Evolutionary conservation across 306 rosid species (phyloP).

Genomic region (Trifolium dubium): DNA sequence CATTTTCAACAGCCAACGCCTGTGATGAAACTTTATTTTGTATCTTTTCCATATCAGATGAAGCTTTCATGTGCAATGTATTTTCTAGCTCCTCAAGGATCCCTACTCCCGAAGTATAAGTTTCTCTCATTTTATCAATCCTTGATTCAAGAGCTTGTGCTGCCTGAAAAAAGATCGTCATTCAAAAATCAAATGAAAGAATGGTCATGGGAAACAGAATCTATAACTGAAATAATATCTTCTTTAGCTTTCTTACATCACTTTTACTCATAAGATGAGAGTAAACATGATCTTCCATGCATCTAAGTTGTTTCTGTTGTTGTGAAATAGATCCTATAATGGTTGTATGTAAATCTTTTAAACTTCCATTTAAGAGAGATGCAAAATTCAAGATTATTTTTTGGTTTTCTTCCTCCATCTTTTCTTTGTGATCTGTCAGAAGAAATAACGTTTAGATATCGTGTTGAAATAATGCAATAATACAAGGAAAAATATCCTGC

Average conservation of each 20-base stretch:
- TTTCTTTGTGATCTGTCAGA: constrained; percentile 70
- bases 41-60: constrained; percentile 72
- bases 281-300: constrained; percentile 74
- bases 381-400: constrained; percentile 65
- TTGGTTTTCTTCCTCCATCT: constrained; percentile 72
- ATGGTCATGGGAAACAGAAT: constrained; percentile 24
- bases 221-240: constrained; percentile 5
- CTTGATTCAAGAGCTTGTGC: constrained; percentile 68
- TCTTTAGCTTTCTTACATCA: constrained; percentile 65
- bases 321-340: constrained; percentile 74
- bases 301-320: constrained; percentile 72
- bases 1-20: constrained; percentile 66
- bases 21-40: constrained; percentile 60
- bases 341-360: constrained; percentile 70
- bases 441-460: constrained; percentile 1
- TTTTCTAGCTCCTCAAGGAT: constrained; percentile 64
- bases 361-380: constrained; percentile 66
- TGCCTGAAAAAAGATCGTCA: constrained; percentile 56
- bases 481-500: background rate
- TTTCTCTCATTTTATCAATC: constrained; percentile 70
- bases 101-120: constrained; percentile 68
- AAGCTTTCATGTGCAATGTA: constrained; percentile 68
- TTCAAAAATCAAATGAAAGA: constrained; percentile 32
- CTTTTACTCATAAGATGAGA: constrained; percentile 68
- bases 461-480: constrained; percentile 6